Evolutionary conservation across 495 filamentous ascomycete species (phyloP).

Genomic region (Podospora sp.): DNA sequence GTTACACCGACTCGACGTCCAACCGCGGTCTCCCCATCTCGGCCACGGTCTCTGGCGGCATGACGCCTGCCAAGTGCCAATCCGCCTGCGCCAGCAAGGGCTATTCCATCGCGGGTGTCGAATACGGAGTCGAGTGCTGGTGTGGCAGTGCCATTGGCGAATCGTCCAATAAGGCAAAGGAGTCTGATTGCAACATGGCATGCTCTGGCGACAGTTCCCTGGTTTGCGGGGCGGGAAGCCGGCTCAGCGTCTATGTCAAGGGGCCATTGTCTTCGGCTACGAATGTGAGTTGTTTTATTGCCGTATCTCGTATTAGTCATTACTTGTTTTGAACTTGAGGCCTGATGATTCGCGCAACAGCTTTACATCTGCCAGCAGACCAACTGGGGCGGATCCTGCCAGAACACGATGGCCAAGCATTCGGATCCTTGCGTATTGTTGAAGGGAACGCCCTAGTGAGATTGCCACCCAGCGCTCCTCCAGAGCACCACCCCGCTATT

Average conservation of each 20-base stretch:
- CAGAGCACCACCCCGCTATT: not conserved
- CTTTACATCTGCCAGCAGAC: conserved; percentile 14
- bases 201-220: conserved; percentile 44
- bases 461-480: not conserved
- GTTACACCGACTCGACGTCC: conserved; percentile 4
- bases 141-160: conserved; percentile 51
- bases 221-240: conserved; percentile 44
- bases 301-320: not conserved
- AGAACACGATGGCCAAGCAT: conserved; percentile 3
- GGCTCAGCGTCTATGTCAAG: conserved; percentile 46
- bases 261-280: conserved; percentile 29
- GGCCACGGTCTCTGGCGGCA: conserved; percentile 44
- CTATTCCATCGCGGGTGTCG: conserved; percentile 57
- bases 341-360: not conserved
- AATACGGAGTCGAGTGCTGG: conserved; percentile 66
- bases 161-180: conserved; percentile 37
- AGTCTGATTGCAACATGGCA: conserved; percentile 44
- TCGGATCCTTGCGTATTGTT: not conserved
- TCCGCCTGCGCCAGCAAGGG: conserved; percentile 44
- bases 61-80: conserved; percentile 59
- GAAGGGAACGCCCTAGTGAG: conserved; percentile 4
- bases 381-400: not conserved
- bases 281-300: not conserved
- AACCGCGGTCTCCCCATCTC: conserved; percentile 53
- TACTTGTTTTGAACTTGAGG: not conserved